Percentiles rank a stretch among this genome's conserved stretches.
Evolutionary conservation across 2,329 filamentous ascomycete species (phyloP).

Genomic region (Fusarium robinianum): DNA sequence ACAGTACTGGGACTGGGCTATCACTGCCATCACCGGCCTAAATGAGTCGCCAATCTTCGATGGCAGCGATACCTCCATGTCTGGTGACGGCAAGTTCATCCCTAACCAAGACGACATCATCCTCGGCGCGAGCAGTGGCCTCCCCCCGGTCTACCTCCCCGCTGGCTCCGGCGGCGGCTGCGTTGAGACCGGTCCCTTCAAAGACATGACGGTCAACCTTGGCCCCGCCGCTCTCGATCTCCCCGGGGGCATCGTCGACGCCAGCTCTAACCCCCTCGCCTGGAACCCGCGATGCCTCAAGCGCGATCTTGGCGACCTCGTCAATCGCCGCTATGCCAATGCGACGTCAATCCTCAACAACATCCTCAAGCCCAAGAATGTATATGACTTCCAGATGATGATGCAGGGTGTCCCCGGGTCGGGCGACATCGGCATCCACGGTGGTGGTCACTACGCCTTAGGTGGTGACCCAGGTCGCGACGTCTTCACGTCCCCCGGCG

Average conservation of each 20-base stretch:
- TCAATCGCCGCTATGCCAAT: constrained; percentile 36
- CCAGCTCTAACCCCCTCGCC: constrained; percentile 34
- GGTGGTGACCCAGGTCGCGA: constrained; percentile 49
- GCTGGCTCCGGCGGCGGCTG: constrained; percentile 61
- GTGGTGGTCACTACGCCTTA: constrained; percentile 46
- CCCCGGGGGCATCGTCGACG: constrained; percentile 31
- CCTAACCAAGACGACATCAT: constrained; percentile 29
- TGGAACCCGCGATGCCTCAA: constrained; percentile 52
- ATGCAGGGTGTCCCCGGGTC: constrained; percentile 47
- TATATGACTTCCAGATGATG: constrained; percentile 49
- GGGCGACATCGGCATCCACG: constrained; percentile 42
- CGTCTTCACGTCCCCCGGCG: constrained; percentile 46
- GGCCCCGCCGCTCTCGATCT: constrained; percentile 43
- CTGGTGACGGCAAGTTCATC: constrained; percentile 48
- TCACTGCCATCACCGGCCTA: constrained; percentile 43
- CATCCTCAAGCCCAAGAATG: constrained; percentile 44
- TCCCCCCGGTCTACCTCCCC: constrained; percentile 41
- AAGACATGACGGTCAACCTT: constrained; percentile 46
- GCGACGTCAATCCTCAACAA: constrained; percentile 41
- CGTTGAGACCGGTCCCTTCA: constrained; percentile 56
- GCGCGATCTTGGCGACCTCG: constrained; percentile 40
- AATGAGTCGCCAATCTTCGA: constrained; percentile 53
- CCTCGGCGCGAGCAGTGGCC: constrained; percentile 35
- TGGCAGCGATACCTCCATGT: constrained; percentile 51
- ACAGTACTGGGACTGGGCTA: constrained; percentile 54